Evolutionary conservation across 345 rosid genomes (phyloP), one percentile per base, ranked within the genome.

Genomic region (Ceriops tagal): DNA sequence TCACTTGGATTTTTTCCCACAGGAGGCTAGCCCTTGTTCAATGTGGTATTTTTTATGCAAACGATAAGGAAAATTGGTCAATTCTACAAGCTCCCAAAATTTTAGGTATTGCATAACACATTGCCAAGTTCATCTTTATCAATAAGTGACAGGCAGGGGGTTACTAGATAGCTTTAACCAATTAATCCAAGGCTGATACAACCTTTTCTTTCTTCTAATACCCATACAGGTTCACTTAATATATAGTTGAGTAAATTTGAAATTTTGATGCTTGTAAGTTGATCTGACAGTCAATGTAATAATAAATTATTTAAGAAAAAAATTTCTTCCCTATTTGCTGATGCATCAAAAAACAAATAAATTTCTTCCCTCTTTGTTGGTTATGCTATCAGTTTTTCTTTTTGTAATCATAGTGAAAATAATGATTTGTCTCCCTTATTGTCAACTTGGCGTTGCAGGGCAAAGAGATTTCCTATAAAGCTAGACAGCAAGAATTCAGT

Each of bases 381-480:
- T 43, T 43, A 11, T 43, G 13, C 15, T 43, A 43, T 11, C 4
- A 0, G 49, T 43, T 43, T 43, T 43, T 43, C 15, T 43, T 43
- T 43, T 11, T 43, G 49, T 43, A 43, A 43, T 2, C 49, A 43
- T 15, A 13, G 49, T 43, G 5, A 43, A 43, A 43, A 13, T 43
- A 43, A 43, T 43, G 18, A 6, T 11, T 37, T 20, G 4, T 66
- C 57, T 21, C 15, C 20, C 7, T 35, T 46, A 39, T 53, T 30
- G n/a, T 43, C 53, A 22, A 51, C 24, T 16, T 61, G 49, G 28
- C 43, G 65, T 53, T 58, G n/a, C 77, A 95, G 99, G 99, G 96
- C 93, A 67, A 95, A 92, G 74, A 83, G 87, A 72, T 95, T 85
- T 78, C 99, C 98, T 20, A 79, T 95, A 64, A 86, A 79, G 75